These are phyloP conservation scores for Myochromella boudieri DNA, from an alignment of 768 basidiomycete species.

Conservation along the genomic window DNA sequence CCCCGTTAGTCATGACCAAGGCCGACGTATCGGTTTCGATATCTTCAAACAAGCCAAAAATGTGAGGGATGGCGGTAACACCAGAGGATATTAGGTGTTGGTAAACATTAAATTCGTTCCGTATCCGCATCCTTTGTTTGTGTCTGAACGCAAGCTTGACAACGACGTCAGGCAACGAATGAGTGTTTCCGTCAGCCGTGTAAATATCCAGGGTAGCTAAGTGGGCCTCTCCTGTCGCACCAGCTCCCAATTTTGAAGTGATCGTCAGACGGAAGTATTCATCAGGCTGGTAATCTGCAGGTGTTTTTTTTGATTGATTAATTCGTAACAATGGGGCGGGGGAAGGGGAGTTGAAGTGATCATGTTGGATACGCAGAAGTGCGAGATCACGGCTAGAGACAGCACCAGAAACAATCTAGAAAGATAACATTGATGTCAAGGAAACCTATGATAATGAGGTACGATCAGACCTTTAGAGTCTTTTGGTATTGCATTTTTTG, in stretches of 20 bases:
- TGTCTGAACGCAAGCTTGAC: conserved; percentile 13
- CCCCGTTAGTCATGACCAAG: no score
- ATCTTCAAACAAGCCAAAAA: no score
- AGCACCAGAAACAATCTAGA: conserved; percentile 5
- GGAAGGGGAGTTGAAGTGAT: conserved; percentile 5
- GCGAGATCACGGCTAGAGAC: no score
- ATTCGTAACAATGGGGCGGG: conserved; percentile 8
- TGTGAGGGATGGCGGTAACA: no score
- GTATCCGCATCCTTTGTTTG: conserved; percentile 7
- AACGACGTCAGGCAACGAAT: conserved; percentile 3
- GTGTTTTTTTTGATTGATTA: background rate
- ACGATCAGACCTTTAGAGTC: no score
- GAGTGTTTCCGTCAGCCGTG: background rate
- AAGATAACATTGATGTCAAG: no score
- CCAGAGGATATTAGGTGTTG: conserved; percentile 6
- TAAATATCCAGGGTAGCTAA: conserved; percentile 8
- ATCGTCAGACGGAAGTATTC: no score
- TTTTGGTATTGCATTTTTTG: no score
- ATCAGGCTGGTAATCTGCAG: background rate
- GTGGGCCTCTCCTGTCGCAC: conserved; percentile 16
- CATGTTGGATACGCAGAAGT: no score
- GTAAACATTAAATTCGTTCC: conserved; percentile 18
- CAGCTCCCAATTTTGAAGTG: conserved; percentile 5
- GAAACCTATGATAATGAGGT: no score
- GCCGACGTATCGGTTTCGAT: conserved; percentile 10